These are phyloP conservation scores for Tetrapisispora phaffii DNA, from an alignment of 805 yeast genomes.

Conservation along the genomic window DNA sequence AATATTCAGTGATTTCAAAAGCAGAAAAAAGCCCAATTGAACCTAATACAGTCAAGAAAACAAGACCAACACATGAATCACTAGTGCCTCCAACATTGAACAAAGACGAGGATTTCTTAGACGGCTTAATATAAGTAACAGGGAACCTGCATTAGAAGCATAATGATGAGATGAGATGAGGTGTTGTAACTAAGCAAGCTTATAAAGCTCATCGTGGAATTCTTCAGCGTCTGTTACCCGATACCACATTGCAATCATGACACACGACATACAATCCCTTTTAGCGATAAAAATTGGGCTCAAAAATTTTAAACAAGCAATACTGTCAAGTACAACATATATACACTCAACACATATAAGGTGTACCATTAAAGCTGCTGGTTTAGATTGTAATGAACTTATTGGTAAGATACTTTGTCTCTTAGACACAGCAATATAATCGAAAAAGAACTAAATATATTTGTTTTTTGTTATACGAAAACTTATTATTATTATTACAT, in stretches of 20 bases:
- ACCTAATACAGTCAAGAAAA: neutral
- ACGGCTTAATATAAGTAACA: constrained; percentile 17
- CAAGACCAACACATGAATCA: neutral
- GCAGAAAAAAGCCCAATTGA: neutral
- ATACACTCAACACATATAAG: neutral
- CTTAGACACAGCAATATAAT: no score
- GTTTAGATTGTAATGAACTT: no score
- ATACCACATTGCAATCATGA: neutral
- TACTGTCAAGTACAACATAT: no score
- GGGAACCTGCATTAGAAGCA: no score
- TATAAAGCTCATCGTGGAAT: no score
- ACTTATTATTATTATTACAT: no score
- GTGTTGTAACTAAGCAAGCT: no score
- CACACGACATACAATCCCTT: neutral
- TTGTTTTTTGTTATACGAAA: neutral
- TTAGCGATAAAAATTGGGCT: neutral
- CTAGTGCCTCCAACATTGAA: constrained; percentile 14
- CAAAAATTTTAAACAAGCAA: constrained; percentile 1
- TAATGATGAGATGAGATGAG: neutral
- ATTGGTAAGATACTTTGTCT: no score
- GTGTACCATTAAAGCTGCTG: neutral
- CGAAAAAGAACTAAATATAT: neutral
- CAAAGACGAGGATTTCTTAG: constrained; percentile 22
- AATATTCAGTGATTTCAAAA: neutral
- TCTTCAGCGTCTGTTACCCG: no score